Evolutionary conservation across 2,329 filamentous ascomycete genomes (phyloP).

Genomic region (Stagonosporopsis vannaccii): DNA sequence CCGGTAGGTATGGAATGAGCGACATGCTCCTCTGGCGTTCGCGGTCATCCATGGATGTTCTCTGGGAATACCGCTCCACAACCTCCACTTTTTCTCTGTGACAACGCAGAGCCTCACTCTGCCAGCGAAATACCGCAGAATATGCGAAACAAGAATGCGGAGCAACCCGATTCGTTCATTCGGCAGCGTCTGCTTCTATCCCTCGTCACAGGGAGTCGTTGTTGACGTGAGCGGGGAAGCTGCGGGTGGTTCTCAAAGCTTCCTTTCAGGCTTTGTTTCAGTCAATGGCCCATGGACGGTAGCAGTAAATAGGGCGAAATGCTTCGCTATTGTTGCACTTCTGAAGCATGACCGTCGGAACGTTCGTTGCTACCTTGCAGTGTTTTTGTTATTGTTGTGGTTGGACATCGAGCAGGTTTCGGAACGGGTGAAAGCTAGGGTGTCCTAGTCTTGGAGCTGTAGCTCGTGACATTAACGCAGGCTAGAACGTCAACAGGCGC

Average conservation of each 20-base stretch:
- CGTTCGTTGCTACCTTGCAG: conserved; percentile 28
- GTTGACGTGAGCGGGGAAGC: conserved; percentile 34
- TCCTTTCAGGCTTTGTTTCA: conserved; percentile 16
- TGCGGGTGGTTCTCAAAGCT: conserved; percentile 17
- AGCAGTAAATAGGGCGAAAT: conserved; percentile 19
- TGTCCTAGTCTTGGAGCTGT: conserved; percentile 11
- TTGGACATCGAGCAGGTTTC: conserved; percentile 16
- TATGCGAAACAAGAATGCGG: background rate
- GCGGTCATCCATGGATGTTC: conserved; percentile 38
- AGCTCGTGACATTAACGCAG: background rate
- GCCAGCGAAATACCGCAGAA: conserved; percentile 14
- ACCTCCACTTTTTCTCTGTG: conserved; percentile 15
- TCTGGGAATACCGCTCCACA: conserved; percentile 5
- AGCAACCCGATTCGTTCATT: conserved; percentile 14
- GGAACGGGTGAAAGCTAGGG: conserved; percentile 28
- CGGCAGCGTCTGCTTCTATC: background rate
- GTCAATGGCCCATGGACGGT: conserved; percentile 24
- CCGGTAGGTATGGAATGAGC: conserved; percentile 76
- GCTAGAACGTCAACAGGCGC: background rate
- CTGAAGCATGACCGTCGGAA: conserved; percentile 21
- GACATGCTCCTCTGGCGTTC: conserved; percentile 61
- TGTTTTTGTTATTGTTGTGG: conserved; percentile 34
- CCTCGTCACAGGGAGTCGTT: background rate
- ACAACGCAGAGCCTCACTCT: conserved; percentile 13
- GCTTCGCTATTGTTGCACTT: conserved; percentile 23